phyloP scores from a whole-genome alignment of 2,329 filamentous ascomycete genomes.

The Colletotrichum tanaceti region DNA sequence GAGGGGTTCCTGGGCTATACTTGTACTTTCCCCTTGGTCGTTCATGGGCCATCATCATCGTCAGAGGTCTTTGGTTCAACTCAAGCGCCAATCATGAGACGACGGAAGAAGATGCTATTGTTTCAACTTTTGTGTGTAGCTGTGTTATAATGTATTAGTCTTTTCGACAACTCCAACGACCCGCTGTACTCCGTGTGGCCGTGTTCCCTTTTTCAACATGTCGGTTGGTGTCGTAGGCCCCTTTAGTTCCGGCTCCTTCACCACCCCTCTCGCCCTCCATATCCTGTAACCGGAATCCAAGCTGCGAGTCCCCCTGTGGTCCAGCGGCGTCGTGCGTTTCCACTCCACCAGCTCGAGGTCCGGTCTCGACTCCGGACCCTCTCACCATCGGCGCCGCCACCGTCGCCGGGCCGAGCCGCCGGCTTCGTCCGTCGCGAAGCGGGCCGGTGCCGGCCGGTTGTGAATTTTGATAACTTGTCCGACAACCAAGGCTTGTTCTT shows the following conservation, averaged over 20 bases:
- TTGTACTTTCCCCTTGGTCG: too few relatives aligned
- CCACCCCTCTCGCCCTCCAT: not conserved
- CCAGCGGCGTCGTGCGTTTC: not conserved
- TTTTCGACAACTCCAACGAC: not conserved
- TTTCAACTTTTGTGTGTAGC: too few relatives aligned
- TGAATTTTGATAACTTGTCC: too few relatives aligned
- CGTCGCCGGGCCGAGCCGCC: conserved; percentile 6
- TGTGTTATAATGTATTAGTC: too few relatives aligned
- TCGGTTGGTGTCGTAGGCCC: not conserved
- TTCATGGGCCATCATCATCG: too few relatives aligned
- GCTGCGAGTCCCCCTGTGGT: not conserved
- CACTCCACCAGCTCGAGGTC: conserved; percentile 20
- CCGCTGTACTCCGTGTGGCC: not conserved
- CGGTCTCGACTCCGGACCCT: conserved; percentile 10
- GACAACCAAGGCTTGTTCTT: too few relatives aligned
- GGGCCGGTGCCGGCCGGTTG: conserved; percentile 19
- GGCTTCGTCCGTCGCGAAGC: conserved; percentile 29
- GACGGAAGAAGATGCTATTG: too few relatives aligned
- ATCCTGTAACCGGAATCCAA: not conserved
- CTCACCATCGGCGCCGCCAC: not conserved
- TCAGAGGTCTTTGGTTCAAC: too few relatives aligned
- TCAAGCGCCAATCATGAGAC: too few relatives aligned
- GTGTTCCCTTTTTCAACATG: not conserved
- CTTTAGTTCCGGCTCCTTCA: not conserved
- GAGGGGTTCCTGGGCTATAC: too few relatives aligned